phyloP scores from a whole-genome alignment of 371 early-diverging fungal species.

The Mucor sp. region DNA sequence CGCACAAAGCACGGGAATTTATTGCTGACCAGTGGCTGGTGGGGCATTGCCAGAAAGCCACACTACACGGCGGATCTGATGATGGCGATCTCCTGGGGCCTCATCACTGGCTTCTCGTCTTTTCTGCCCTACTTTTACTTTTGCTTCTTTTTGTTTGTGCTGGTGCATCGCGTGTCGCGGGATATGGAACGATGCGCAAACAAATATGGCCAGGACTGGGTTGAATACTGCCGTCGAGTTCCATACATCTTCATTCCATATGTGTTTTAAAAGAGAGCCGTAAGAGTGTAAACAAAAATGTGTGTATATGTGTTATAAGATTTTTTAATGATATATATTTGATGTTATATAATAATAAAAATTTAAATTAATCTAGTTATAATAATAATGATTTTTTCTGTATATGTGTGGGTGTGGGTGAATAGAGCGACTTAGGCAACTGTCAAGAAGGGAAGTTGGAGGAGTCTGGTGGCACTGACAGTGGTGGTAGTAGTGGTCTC shows the following conservation, averaged over 20 bases:
- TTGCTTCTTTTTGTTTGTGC: constrained; percentile 76
- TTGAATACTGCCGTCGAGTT: constrained; percentile 76
- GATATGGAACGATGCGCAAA: constrained; percentile 81
- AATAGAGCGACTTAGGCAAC: neutral
- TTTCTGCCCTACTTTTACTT: constrained; percentile 87
- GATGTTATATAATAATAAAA: constrained; percentile 4
- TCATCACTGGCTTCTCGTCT: constrained; percentile 74
- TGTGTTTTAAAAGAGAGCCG: constrained; percentile 40
- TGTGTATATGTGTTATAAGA: neutral
- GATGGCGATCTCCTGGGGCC: constrained; percentile 82
- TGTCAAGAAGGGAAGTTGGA: constrained; percentile 11
- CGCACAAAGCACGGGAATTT: constrained; percentile 75
- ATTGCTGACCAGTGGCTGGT: constrained; percentile 86
- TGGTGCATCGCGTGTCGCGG: constrained; percentile 78
- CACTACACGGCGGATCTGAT: constrained; percentile 87
- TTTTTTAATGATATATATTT: constrained; percentile 5
- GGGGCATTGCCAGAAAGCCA: constrained; percentile 82
- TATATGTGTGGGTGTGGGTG: neutral
- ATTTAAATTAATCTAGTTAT: constrained; percentile 9
- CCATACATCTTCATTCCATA: constrained; percentile 80
- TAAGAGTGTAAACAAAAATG: neutral
- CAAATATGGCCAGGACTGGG: constrained; percentile 91
- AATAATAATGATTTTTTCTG: neutral
- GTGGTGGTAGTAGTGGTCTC: neutral
- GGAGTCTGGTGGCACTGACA: constrained; percentile 5